Evolutionary conservation across 495 filamentous ascomycete species (phyloP), one percentile per base, ranked within the genome.

Genomic region (Penicillium desertorum): DNA sequence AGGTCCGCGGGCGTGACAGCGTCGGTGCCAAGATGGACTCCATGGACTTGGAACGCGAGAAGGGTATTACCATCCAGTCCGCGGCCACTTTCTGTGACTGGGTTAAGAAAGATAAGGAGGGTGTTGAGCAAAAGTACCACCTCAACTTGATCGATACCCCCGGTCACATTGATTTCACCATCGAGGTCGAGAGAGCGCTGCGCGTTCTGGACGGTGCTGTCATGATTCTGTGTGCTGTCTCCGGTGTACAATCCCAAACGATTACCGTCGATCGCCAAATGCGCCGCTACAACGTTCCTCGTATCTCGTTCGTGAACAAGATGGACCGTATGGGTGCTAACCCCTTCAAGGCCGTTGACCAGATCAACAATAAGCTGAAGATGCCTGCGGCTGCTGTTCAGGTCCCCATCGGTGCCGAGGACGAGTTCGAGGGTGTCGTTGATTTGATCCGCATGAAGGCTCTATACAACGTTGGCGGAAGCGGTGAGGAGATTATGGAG

Each of bases 21-120:
- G 91, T 98, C 19, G 95, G 95, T 63, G 95, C 95, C 45, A 99
- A 99, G 78, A 99, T 99, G 95, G 95, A 99, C 80, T 96, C 92
- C 9, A 99, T 99, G 95, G 95, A 98, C 48, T 76, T 99, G 60
- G 95, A 99, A 74, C 82, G 94, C 69, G 94, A 98, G 69, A 94
- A 97, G 80, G 94, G 94, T 69, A 98, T 98, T 70, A 98, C 94
- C 54, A 98, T 98, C 61, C 93, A 98, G 76, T 96, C 92, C 52
- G 94, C 94, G 41, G 94, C 94, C 22, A 98, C 94, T 2, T 99
- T 96, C 72, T 96, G 92, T 75, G 92, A 99, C 76, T 99, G 95
- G 95, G 73, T 88, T 56, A 98, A 96, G 81, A 85, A 80, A 62
- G 71, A 73, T 43, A 74, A 90, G 62, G 85, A 88, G 37, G 85